phyloP scores from a whole-genome alignment of 768 basidiomycete species.

The Macrocybe gigantea region DNA sequence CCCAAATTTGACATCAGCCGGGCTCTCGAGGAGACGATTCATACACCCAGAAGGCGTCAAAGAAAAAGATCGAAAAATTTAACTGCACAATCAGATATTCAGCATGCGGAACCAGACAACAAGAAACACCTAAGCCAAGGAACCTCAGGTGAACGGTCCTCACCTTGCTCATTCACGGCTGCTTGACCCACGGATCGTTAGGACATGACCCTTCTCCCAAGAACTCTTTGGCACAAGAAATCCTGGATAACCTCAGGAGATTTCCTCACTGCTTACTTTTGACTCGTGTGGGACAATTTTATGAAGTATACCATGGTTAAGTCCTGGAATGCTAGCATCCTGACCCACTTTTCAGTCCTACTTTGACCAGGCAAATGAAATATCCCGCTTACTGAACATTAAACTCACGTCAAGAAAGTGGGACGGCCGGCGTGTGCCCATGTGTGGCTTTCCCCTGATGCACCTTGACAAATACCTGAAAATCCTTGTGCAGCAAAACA shows the following conservation, averaged over 20 bases:
- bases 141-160: no score
- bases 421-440: slow-evolving; percentile 62
- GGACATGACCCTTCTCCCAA: slow-evolving; percentile 13
- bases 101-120: no score
- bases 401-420: slow-evolving; percentile 76
- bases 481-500: slow-evolving; percentile 74
- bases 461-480: slow-evolving; percentile 88
- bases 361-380: slow-evolving; percentile 82
- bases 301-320: slow-evolving; percentile 56
- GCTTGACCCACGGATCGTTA: no score
- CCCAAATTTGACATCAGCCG: no score
- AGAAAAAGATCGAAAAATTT: no score
- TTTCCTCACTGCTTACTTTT: slow-evolving; percentile 89
- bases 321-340: slow-evolving; percentile 5
- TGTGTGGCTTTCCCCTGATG: slow-evolving; percentile 88
- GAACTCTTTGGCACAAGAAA: slow-evolving; percentile 56
- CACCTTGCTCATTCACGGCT: no score
- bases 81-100: no score
- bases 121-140: no score
- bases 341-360: slow-evolving; percentile 61
- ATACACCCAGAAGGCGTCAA: no score
- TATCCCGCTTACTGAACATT: slow-evolving; percentile 73
- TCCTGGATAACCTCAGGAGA: slow-evolving; percentile 61
- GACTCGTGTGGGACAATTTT: slow-evolving; percentile 92
- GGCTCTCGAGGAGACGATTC: no score